Percentiles rank a stretch among this genome's conserved stretches.
These are phyloP conservation scores for Penicillium malachiteum DNA, from an alignment of 495 filamentous ascomycete species.

Conservation along the genomic window DNA sequence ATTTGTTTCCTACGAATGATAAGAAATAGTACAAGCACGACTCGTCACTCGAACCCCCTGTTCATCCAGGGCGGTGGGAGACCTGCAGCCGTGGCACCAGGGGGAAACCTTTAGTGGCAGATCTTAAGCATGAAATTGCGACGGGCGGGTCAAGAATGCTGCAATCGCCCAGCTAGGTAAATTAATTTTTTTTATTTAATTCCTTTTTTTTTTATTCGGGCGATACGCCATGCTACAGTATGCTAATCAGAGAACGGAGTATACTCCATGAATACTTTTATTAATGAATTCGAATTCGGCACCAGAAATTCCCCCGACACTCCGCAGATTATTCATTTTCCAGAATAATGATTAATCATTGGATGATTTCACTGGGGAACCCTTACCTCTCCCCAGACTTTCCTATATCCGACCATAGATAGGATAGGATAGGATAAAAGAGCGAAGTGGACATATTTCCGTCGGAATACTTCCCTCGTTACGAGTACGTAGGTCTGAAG, in stretches of 20 bases:
- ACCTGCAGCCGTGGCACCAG: slow-evolving; percentile 16
- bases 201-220: background rate
- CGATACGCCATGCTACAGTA: too few relatives aligned
- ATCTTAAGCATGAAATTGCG: slow-evolving; percentile 18
- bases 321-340: background rate
- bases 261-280: too few relatives aligned
- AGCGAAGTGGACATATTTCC: too few relatives aligned
- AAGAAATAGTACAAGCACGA: too few relatives aligned
- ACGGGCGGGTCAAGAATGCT: slow-evolving; percentile 4
- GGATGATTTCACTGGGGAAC: background rate
- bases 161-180: background rate
- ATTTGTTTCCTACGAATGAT: too few relatives aligned
- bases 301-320: background rate
- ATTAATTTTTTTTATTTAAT: background rate
- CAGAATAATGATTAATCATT: background rate
- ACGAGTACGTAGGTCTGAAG: too few relatives aligned
- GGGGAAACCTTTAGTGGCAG: slow-evolving; percentile 20
- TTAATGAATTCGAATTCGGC: background rate
- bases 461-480: too few relatives aligned
- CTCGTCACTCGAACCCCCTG: slow-evolving; percentile 4
- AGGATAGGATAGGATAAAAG: background rate
- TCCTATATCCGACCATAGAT: background rate
- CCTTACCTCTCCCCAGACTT: background rate
- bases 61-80: slow-evolving; percentile 11
- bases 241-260: background rate